Evolutionary conservation across 441 rosid genomes (phyloP), one percentile per base, ranked within the genome.

Genomic region (Pelargonium australe): DNA sequence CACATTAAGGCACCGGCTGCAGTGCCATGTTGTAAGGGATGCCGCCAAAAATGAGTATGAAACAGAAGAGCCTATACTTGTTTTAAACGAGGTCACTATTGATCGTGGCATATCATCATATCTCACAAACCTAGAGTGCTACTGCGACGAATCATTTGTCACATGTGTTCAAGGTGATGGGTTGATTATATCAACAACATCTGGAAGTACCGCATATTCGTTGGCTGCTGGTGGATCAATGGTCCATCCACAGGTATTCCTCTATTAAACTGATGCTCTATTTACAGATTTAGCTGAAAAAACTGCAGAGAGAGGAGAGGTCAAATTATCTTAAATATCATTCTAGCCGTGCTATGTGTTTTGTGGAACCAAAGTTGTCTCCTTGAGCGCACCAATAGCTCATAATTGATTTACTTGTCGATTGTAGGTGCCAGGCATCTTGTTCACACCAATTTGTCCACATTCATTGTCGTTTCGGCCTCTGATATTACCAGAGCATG

Each of bases 191-290:
- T 85, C 99, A 37, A 95, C 99, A n/a, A 95, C 99, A 69, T 92
- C 99, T 68, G 99, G 99, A 49, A 95, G 99, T 83, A 95, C 99
- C 20, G 99, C 99, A 37, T 95, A 95, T 73, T 95, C 99, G 7
- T 84, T 95, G 77, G 99, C 97, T 12, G 99, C 98, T 69, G 99
- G 99, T 70, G 99, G 99, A 63, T 95, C 99, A 71, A 92, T 95
- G 98, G 99, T 95, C 72, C 99, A 95, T 77, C 99, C 99, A 13
- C 98, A 95, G 96, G 99, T 89, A 79, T 66, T 40, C 71, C 31
- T 4, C 40, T 43, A 16, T 23, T 13, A 49, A 14, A 51, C 58
- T 51, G 60, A 53, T 53, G 14, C 60, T 14, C 23, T 2, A 25
- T 0, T 25, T 25, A 25, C 31, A 25, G 31, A 25, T 25, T 25